Conservation (phyloP, 2,329 filamentous ascomycete species). For the Aureobasidium pullulans region DNA sequence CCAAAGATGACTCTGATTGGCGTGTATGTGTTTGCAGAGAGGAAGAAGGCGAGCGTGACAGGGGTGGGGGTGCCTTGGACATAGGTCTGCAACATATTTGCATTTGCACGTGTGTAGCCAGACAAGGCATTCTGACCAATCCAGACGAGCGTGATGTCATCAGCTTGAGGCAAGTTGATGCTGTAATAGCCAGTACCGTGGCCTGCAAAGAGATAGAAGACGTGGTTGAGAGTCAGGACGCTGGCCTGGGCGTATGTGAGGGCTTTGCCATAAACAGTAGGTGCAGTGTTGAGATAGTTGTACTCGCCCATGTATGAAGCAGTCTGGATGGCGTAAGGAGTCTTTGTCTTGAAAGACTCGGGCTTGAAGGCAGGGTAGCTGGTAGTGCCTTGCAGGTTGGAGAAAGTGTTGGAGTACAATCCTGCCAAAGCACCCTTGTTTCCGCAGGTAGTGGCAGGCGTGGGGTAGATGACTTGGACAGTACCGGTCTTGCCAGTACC, state of each 20-base stretch:
- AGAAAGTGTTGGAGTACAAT: slow-evolving; percentile 3
- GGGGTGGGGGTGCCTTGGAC: not conserved
- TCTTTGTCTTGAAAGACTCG: slow-evolving; percentile 5
- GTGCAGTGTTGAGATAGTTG: not conserved
- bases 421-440: slow-evolving; percentile 3
- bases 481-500: slow-evolving; percentile 1
- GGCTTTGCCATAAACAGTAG: slow-evolving; percentile 2
- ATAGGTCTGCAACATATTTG: slow-evolving; percentile 15
- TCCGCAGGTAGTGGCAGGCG: slow-evolving; percentile 6
- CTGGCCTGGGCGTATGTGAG: not conserved
- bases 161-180: slow-evolving; percentile 19
- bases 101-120: slow-evolving; percentile 19
- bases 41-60: not conserved
- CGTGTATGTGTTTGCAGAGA: slow-evolving; percentile 12
- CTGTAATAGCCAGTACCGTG: slow-evolving; percentile 20
- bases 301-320: slow-evolving; percentile 13
- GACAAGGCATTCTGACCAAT: slow-evolving; percentile 20
- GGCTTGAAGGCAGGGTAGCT: slow-evolving; percentile 13
- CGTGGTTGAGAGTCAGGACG: slow-evolving; percentile 6
- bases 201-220: slow-evolving; percentile 15
- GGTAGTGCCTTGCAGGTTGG: slow-evolving; percentile 2
- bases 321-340: not conserved
- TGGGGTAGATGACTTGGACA: slow-evolving; percentile 13
- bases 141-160: slow-evolving; percentile 23
- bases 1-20: slow-evolving; percentile 7